Conservation (phyloP, 1,284 basidiomycete genomes). For the Tilletia caries region DNA sequence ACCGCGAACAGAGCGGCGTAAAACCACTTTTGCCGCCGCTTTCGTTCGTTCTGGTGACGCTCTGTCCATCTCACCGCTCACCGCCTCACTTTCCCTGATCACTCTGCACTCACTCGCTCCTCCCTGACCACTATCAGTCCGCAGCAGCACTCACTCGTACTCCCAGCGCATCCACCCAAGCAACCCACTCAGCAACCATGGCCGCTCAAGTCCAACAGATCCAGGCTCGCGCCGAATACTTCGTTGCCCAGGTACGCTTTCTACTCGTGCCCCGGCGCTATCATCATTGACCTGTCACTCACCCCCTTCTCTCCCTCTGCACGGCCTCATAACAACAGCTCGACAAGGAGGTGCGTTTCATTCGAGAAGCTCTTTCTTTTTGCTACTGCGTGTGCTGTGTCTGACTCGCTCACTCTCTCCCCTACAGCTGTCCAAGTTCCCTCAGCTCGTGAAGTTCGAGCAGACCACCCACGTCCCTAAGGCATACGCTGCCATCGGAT, state of each 20-base stretch:
- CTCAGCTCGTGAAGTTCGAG: conserved; percentile 66
- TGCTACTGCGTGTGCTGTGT: conserved; percentile 60
- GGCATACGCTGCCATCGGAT: conserved; percentile 79
- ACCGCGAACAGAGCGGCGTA: no score
- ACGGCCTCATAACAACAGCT: conserved; percentile 61
- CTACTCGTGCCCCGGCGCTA: not conserved
- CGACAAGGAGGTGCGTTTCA: conserved; percentile 77
- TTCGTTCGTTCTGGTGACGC: no score
- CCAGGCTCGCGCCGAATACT: conserved; percentile 51
- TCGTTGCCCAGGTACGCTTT: conserved; percentile 49
- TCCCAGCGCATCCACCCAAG: not conserved
- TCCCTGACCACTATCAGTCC: not conserved
- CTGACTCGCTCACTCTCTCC: not conserved
- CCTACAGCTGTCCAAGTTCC: conserved; percentile 79
- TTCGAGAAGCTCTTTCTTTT: not conserved
- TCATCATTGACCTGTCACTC: not conserved
- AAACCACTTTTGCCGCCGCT: no score
- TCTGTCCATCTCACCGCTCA: no score
- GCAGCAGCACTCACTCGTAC: not conserved
- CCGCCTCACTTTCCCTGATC: no score
- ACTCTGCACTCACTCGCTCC: not conserved
- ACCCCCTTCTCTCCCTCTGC: not conserved
- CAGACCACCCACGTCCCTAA: conserved; percentile 87
- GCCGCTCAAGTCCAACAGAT: conserved; percentile 45
- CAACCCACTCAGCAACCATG: conserved; percentile 31